phyloP scores from a whole-genome alignment of 768 basidiomycete genomes.

The Dioszegia hungarica region DNA sequence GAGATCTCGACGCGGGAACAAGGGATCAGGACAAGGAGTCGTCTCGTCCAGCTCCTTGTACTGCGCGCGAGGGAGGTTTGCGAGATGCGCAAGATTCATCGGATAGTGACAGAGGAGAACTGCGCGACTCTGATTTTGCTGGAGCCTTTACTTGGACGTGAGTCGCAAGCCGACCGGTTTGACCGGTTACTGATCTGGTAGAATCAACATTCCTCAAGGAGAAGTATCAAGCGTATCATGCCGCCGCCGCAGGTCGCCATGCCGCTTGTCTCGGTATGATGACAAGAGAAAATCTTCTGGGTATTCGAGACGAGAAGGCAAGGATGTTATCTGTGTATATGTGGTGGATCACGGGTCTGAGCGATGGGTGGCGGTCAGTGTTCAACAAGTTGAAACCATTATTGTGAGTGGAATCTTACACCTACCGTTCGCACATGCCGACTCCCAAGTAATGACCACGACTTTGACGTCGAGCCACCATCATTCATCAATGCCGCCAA shows the following conservation, averaged over 20 bases:
- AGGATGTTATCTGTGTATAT: constrained; percentile 55
- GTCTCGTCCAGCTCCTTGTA: constrained; percentile 70
- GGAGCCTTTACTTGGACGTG: constrained; percentile 80
- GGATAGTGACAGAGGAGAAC: constrained; percentile 71
- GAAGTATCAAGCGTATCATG: constrained; percentile 7
- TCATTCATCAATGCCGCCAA: not conserved
- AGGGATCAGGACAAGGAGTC: constrained; percentile 57
- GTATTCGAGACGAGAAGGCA: constrained; percentile 23
- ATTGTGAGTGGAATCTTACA: constrained; percentile 52
- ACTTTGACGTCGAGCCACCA: not conserved
- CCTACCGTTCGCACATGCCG: not conserved
- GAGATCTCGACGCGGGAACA: constrained; percentile 45
- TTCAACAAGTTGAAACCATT: constrained; percentile 82
- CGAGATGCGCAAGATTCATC: constrained; percentile 79
- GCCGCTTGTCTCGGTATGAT: constrained; percentile 29
- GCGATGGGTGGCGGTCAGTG: constrained; percentile 74
- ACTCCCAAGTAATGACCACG: not conserved
- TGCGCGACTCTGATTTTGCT: constrained; percentile 75
- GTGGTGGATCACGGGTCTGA: constrained; percentile 81
- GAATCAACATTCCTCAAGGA: not conserved
- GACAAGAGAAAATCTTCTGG: constrained; percentile 18
- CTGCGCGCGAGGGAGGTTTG: constrained; percentile 78
- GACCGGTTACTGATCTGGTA: not conserved
- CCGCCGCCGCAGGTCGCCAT: constrained; percentile 13
- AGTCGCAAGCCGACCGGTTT: constrained; percentile 49